These are phyloP conservation scores for Sporothrix schenckii DNA, from an alignment of 2,329 filamentous ascomycete species.

Conservation along the genomic window DNA sequence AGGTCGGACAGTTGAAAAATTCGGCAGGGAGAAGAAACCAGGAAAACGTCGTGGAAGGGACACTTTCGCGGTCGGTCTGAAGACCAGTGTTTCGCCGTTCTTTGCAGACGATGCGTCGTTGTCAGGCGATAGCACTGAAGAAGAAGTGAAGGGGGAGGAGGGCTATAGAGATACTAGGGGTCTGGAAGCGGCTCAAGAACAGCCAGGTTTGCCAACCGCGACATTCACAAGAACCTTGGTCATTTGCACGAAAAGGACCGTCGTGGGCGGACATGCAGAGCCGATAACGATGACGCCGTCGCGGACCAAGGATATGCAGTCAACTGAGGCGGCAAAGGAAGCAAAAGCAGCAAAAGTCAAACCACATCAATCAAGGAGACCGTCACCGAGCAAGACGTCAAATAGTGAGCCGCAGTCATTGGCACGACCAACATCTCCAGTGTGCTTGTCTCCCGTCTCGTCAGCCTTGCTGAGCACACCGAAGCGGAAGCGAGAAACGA, in stretches of 20 bases:
- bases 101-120: slow-evolving; percentile 15
- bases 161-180: not conserved
- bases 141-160: not conserved
- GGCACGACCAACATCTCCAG: not conserved
- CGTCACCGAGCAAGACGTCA: not conserved
- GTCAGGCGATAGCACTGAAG: not conserved
- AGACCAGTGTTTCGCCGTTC: slow-evolving; percentile 24
- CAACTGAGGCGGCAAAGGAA: too few species aligned
- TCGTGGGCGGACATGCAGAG: not conserved
- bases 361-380: not conserved
- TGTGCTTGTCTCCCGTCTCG: not conserved
- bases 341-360: not conserved
- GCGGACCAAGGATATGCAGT: not conserved
- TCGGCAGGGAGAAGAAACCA: not conserved
- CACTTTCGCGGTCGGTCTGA: not conserved
- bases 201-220: not conserved
- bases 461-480: slow-evolving; percentile 30
- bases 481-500: slow-evolving; percentile 39
- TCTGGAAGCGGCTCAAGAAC: not conserved
- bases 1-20: not conserved
- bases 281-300: not conserved
- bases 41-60: not conserved
- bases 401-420: not conserved
- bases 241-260: not conserved
- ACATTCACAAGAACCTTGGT: slow-evolving; percentile 1